A percentile compares a stretch with the other conserved stretches of the same genome.
Evolutionary conservation across 805 yeast species (phyloP).

Genomic region (Yamadazyma kitorensis): DNA sequence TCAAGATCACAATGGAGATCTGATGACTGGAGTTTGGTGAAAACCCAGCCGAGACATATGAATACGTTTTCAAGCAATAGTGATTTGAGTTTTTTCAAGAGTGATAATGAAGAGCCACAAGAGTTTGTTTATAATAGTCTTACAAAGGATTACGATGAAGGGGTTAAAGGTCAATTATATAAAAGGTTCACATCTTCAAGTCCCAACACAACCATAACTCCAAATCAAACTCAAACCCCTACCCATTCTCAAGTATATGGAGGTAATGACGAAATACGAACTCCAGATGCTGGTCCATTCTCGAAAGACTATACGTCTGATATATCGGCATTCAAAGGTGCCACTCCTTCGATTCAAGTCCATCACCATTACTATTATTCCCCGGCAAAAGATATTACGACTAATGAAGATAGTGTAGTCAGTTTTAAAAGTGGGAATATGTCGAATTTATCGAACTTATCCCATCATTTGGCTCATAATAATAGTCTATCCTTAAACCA

Average conservation of each 20-base stretch:
- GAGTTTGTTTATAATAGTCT: slow-evolving; percentile 18
- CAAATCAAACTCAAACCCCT: not conserved
- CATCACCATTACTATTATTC: slow-evolving; percentile 47
- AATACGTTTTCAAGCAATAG: slow-evolving; percentile 15
- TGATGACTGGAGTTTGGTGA: slow-evolving; percentile 1
- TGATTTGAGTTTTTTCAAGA: slow-evolving; percentile 11
- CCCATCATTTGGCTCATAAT: too few species aligned
- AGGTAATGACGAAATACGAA: not conserved
- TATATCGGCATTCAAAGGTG: not conserved
- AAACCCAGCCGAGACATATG: slow-evolving; percentile 14
- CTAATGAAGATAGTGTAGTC: slow-evolving; percentile 1
- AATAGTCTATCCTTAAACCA: too few species aligned
- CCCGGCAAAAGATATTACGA: slow-evolving; percentile 2
- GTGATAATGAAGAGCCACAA: slow-evolving; percentile 6
- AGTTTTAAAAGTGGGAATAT: not conserved
- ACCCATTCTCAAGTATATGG: not conserved
- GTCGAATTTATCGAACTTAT: too few species aligned
- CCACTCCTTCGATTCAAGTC: slow-evolving; percentile 17
- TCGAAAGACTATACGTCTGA: not conserved
- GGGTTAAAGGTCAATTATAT: too few species aligned
- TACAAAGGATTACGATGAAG: slow-evolving; percentile 15
- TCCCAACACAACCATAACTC: slow-evolving; percentile 3
- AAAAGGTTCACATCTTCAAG: too few species aligned
- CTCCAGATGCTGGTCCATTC: not conserved
- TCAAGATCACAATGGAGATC: not conserved